phyloP scores from a whole-genome alignment of 176 grass and related monocot species.

The Eremochloa ophiuroides region DNA sequence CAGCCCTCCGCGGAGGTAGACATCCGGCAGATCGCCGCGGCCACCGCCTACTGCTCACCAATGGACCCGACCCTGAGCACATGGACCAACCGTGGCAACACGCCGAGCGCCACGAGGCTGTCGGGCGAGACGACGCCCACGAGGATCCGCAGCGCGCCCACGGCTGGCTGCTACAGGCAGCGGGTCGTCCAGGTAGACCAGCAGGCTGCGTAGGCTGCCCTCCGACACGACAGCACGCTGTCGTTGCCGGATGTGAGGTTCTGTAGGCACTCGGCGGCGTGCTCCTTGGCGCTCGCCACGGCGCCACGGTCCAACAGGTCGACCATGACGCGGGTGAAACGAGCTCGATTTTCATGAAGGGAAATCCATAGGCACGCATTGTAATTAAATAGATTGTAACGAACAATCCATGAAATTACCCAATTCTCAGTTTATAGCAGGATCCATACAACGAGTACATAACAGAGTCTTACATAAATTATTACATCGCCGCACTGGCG shows the following conservation, averaged over 20 bases:
- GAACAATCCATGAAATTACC: too few relatives aligned
- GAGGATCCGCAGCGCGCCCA: constrained; percentile 62
- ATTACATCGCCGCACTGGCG: too few relatives aligned
- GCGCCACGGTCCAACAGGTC: constrained; percentile 49
- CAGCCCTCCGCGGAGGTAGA: constrained; percentile 37
- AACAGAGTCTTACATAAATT: too few relatives aligned
- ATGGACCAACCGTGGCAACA: constrained; percentile 67
- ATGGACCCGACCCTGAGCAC: constrained; percentile 56
- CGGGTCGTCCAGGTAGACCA: constrained; percentile 64
- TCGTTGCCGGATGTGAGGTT: constrained; percentile 68
- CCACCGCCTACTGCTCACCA: constrained; percentile 63
- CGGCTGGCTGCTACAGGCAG: constrained; percentile 58
- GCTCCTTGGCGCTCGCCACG: constrained; percentile 66
- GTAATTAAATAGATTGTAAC: too few relatives aligned
- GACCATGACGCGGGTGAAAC: constrained; percentile 71
- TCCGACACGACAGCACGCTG: constrained; percentile 53
- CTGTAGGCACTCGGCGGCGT: constrained; percentile 74
- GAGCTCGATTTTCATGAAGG: too few relatives aligned
- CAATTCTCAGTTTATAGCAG: too few relatives aligned
- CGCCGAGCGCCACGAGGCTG: constrained; percentile 54
- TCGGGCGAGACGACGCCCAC: constrained; percentile 46
- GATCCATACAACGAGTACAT: too few relatives aligned
- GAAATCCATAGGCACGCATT: too few relatives aligned
- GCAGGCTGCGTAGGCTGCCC: constrained; percentile 62
- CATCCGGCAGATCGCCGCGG: constrained; percentile 53